Evolutionary conservation across 345 rosid genomes (phyloP).

Genomic region (Geranium rotundifolium): DNA sequence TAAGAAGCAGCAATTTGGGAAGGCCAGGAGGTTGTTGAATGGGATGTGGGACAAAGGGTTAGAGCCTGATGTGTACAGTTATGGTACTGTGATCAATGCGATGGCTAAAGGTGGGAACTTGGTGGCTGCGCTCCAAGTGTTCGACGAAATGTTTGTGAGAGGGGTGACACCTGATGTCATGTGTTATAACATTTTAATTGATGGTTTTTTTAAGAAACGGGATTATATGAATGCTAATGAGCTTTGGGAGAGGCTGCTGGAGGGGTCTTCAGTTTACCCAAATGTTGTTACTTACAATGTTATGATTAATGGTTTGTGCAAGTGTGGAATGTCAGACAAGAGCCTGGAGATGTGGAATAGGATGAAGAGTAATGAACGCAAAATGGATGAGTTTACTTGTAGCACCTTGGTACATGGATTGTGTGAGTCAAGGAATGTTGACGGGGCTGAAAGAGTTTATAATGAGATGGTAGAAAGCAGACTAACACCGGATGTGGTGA

Average conservation of each 20-base stretch:
- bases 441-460: conserved; percentile 55
- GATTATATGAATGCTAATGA: conserved; percentile 41
- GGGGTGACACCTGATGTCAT: conserved; percentile 44
- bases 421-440: conserved; percentile 50
- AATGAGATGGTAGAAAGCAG: conserved; percentile 51
- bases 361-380: conserved; percentile 54
- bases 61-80: conserved; percentile 48
- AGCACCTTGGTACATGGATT: conserved; percentile 61
- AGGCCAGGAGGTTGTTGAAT: conserved; percentile 40
- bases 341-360: conserved; percentile 66
- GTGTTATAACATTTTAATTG: conserved; percentile 69
- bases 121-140: conserved; percentile 44
- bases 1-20: conserved; percentile 46
- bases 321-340: conserved; percentile 56
- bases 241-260: conserved; percentile 53
- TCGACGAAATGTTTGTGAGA: conserved; percentile 69
- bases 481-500: conserved; percentile 45
- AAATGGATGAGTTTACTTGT: conserved; percentile 54
- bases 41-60: conserved; percentile 50
- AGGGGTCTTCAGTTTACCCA: conserved; percentile 43
- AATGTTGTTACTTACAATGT: conserved; percentile 70
- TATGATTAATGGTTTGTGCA: conserved; percentile 76
- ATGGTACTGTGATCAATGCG: conserved; percentile 45
- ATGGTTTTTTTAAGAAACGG: conserved; percentile 46
- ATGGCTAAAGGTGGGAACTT: conserved; percentile 44